These are phyloP conservation scores for Panaeolus papilionaceus DNA, from an alignment of 768 basidiomycete species.

Conservation along the genomic window DNA sequence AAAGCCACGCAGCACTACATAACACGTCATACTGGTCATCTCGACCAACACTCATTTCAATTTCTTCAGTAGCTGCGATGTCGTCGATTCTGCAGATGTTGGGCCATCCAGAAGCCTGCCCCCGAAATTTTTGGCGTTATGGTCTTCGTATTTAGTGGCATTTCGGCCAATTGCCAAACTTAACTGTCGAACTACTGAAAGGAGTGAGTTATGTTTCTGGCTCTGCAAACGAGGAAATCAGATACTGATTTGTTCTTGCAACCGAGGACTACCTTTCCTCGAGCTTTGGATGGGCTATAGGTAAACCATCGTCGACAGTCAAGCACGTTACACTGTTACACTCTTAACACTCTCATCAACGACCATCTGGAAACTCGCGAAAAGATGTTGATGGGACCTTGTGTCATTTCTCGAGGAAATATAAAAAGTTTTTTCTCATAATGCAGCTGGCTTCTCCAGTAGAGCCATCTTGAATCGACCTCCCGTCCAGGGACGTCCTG, in stretches of 20 bases:
- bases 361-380: no score
- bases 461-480: no score
- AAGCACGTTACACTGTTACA: no score
- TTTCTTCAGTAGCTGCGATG: background rate
- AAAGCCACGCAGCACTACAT: no score
- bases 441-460: no score
- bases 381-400: no score
- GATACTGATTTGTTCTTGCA: constrained; percentile 7
- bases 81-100: background rate
- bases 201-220: constrained; percentile 51
- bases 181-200: constrained; percentile 59
- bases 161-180: constrained; percentile 62
- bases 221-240: background rate
- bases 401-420: no score
- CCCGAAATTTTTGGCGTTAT: constrained; percentile 72
- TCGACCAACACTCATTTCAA: background rate
- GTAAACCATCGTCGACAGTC: constrained; percentile 26
- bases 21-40: no score
- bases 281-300: constrained; percentile 62
- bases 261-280: constrained; percentile 54
- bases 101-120: constrained; percentile 58
- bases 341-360: no score
- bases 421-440: no score
- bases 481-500: no score
- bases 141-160: constrained; percentile 64